Evolutionary conservation across 2,329 filamentous ascomycete genomes (phyloP).

Genomic region (Colletotrichum magnum): DNA sequence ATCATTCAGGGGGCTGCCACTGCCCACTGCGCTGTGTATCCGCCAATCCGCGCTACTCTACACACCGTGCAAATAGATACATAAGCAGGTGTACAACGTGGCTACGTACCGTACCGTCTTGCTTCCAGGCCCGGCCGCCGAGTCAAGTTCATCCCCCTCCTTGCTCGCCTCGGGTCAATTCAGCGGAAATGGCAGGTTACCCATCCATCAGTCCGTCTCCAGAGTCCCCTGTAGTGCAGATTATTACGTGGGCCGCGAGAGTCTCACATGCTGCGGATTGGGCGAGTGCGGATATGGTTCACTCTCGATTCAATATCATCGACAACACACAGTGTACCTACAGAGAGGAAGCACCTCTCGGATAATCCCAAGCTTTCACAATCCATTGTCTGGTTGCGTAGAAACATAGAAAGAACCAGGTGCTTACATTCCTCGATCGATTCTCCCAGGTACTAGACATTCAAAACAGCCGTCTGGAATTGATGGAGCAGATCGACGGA

Average conservation of each 20-base stretch:
- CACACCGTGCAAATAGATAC: no score
- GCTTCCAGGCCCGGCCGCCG: conserved; percentile 25
- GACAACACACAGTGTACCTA: background rate
- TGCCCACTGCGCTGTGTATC: no score
- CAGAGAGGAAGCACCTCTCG: no score
- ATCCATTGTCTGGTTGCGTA: no score
- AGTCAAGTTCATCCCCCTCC: conserved; percentile 25
- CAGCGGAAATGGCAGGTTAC: conserved; percentile 23
- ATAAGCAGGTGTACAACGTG: background rate
- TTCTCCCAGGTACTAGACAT: background rate
- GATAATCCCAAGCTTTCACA: no score
- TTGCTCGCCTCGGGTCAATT: conserved; percentile 20
- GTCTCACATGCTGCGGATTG: conserved; percentile 19
- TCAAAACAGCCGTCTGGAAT: conserved; percentile 27
- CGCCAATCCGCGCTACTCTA: no score
- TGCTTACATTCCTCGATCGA: background rate
- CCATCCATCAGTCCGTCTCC: conserved; percentile 3
- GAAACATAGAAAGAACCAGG: no score
- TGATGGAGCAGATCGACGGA: conserved; percentile 28
- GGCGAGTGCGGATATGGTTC: background rate
- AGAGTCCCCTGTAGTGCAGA: no score
- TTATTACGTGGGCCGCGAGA: background rate
- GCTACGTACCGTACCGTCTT: background rate
- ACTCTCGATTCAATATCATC: background rate
- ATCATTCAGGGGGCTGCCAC: conserved; percentile 16